Evolutionary conservation across 169 alveolate species (phyloP), one percentile per base, ranked within the genome.

Genomic region (Hammondia hammondi): DNA sequence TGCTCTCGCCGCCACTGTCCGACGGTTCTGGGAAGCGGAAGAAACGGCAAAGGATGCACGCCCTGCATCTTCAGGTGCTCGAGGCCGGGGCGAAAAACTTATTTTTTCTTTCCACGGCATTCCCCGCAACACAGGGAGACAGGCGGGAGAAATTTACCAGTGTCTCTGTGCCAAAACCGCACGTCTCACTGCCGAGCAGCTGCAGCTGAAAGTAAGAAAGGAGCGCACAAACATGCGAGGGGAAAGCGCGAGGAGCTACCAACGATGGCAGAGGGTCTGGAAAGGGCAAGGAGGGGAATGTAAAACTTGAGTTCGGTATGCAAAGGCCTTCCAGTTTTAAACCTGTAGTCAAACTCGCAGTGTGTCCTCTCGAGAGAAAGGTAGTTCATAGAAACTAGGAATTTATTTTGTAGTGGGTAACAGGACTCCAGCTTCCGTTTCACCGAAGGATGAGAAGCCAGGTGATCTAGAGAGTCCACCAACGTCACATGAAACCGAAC

Each of bases 1-100:
- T 35, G 84, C 96, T 37, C 61, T 96, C 81, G 96, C 96, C 19
- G 94, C 93, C 35, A 84, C 93, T 39, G 85, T 96, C 4, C 91
- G 90, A 85, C 93, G 91, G 35, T 95, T 92, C 90, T 96, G 97
- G 97, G 90, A 82, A 27, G 70, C 10, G 37, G 39, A 82, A 71
- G 39, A 19, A 43, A 10, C 17, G 3, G 57, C 14, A 24, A 6
- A 27, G 90, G 2, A 29, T 2, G 61, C 19, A 43, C 39, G 43
- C 32, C 0, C 52, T n/a, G 85, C 0, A 35, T 17, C 85, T 10
- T 19, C 46, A 0, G 46, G 17, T 14, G 21, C 46, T 32, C 29
- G 43, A 14, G 90, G 90, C 19, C 45, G 95, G 29, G 95, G 87
- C 24, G 92, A 93, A 24, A 88, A 73, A 12, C 45, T 93, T 57